These are phyloP conservation scores for Choanephora cucurbitarum DNA, from an alignment of 371 early-diverging fungal species.

Conservation along the genomic window DNA sequence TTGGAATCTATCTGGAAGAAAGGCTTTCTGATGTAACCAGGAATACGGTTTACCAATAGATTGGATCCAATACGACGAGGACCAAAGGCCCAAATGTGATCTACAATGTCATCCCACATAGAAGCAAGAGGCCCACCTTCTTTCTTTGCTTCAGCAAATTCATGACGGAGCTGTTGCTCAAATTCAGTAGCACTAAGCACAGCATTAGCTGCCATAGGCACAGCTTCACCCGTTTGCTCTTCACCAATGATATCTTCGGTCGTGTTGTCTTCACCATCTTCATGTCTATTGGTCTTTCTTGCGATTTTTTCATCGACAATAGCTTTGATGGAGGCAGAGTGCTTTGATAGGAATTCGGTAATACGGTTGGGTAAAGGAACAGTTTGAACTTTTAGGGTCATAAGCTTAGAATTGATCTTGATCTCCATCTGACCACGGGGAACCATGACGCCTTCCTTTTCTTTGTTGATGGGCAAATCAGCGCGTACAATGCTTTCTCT, in stretches of 20 bases:
- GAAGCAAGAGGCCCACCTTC: conserved; percentile 48
- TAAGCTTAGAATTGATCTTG: conserved; percentile 64
- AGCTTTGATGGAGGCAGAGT: conserved; percentile 64
- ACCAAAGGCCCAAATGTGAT: conserved; percentile 76
- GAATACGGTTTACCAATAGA: conserved; percentile 75
- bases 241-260: not conserved
- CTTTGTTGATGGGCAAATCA: conserved; percentile 44
- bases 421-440: conserved; percentile 68
- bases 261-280: conserved; percentile 17
- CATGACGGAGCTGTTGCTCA: conserved; percentile 36
- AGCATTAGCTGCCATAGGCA: conserved; percentile 11
- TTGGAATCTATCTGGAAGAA: conserved; percentile 39
- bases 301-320: conserved; percentile 55
- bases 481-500: conserved; percentile 83
- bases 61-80: conserved; percentile 90
- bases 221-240: conserved; percentile 13
- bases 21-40: conserved; percentile 56
- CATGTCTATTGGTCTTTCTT: conserved; percentile 23
- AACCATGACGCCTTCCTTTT: conserved; percentile 44
- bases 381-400: conserved; percentile 73
- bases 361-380: conserved; percentile 81
- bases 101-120: conserved; percentile 52
- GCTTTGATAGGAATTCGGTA: conserved; percentile 58
- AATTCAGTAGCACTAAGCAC: conserved; percentile 36
- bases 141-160: conserved; percentile 49